A percentile compares a stretch with the other conserved stretches of the same genome.
Evolutionary conservation across 352 stramenopile genomes (phyloP).

Genomic region (Globisporangium abappressorium): DNA sequence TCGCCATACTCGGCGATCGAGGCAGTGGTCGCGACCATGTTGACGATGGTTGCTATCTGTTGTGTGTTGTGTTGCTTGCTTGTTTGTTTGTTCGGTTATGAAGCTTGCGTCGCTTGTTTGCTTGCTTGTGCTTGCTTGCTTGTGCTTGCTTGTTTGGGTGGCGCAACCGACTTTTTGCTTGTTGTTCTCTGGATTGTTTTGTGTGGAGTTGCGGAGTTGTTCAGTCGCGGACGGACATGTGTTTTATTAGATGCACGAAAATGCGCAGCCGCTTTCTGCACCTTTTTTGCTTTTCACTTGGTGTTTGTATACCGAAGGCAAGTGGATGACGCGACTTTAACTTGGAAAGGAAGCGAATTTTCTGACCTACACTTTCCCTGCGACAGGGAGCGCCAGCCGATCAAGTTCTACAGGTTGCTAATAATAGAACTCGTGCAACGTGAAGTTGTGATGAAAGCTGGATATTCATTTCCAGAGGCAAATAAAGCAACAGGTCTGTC

Average conservation of each 20-base stretch:
- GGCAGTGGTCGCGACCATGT: slow-evolving; percentile 7
- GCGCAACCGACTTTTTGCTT: slow-evolving; percentile 9
- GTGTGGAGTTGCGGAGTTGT: neutral
- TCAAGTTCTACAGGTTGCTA: neutral
- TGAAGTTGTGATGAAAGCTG: neutral
- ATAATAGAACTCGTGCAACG: neutral
- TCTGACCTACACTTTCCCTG: neutral
- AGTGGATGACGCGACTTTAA: slow-evolving; percentile 1
- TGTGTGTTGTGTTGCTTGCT: slow-evolving; percentile 5
- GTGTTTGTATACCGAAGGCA: neutral
- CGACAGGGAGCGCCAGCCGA: neutral
- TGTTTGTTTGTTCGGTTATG: neutral
- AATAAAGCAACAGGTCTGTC: neutral
- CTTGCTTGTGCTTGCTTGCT: neutral
- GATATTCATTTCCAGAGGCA: neutral
- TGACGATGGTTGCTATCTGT: neutral
- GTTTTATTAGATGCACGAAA: neutral
- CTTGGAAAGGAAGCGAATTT: neutral
- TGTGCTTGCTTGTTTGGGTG: neutral
- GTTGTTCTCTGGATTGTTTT: neutral
- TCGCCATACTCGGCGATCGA: neutral
- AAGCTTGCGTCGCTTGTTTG: neutral
- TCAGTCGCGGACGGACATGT: neutral
- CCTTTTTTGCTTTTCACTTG: neutral
- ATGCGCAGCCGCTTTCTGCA: neutral